phyloP scores from a whole-genome alignment of 1,284 basidiomycete species.

The Tetrapyrgos nigripes region DNA sequence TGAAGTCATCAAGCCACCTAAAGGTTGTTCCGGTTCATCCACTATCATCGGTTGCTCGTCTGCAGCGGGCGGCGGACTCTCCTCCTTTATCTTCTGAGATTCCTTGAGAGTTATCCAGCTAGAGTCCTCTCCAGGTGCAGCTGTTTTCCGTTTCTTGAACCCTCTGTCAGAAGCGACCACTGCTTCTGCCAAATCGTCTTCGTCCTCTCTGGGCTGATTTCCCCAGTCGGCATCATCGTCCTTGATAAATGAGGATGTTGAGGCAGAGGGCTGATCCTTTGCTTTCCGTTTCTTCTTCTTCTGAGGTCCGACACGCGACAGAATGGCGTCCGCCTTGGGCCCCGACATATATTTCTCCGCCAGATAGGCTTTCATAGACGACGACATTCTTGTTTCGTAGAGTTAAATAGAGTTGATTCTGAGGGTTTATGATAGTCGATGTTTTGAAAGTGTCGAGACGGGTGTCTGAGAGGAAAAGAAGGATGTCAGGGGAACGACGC shows the following conservation, averaged over 20 bases:
- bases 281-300: slow-evolving; percentile 73
- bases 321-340: slow-evolving; percentile 94
- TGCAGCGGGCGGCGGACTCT: slow-evolving; percentile 58
- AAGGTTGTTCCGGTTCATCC: slow-evolving; percentile 50
- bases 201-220: slow-evolving; percentile 51
- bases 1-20: slow-evolving; percentile 83
- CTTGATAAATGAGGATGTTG: slow-evolving; percentile 49
- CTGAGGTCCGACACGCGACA: slow-evolving; percentile 67
- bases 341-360: slow-evolving; percentile 96
- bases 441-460: not conserved
- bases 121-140: slow-evolving; percentile 45
- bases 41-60: slow-evolving; percentile 78
- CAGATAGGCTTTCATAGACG: slow-evolving; percentile 74
- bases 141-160: slow-evolving; percentile 72
- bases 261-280: slow-evolving; percentile 35
- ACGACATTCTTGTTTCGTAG: slow-evolving; percentile 32
- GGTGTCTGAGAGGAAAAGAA: not conserved
- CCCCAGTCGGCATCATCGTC: slow-evolving; percentile 80
- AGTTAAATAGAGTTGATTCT: no score
- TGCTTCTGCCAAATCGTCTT: slow-evolving; percentile 61
- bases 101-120: slow-evolving; percentile 66
- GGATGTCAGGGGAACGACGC: not conserved
- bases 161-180: slow-evolving; percentile 71
- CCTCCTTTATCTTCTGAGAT: slow-evolving; percentile 44
- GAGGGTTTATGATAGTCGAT: no score